Evolutionary conservation across 768 basidiomycete genomes (phyloP).

Genomic region (Infundibulicybe gibba): DNA sequence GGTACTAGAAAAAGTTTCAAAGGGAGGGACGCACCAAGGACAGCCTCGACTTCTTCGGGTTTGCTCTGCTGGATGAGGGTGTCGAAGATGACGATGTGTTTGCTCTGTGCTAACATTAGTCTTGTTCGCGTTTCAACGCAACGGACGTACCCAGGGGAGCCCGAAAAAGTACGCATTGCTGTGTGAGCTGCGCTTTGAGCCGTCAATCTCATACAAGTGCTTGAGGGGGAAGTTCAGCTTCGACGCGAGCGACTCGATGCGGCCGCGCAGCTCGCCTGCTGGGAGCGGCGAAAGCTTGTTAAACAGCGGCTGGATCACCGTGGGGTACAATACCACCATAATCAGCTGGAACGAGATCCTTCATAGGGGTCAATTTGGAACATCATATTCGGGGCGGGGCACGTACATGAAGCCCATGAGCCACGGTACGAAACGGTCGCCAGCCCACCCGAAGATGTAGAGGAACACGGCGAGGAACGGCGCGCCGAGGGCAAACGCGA

Average conservation of each 20-base stretch:
- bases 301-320: constrained; percentile 91
- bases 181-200: constrained; percentile 92
- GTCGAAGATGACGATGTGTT: constrained; percentile 96
- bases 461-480: constrained; percentile 89
- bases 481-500: constrained; percentile 69
- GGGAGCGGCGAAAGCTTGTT: constrained; percentile 92
- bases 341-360: constrained; percentile 81
- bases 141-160: constrained; percentile 74
- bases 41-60: constrained; percentile 93
- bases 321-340: constrained; percentile 82
- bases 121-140: neutral
- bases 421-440: constrained; percentile 89
- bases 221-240: constrained; percentile 92
- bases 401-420: constrained; percentile 89
- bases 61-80: constrained; percentile 91
- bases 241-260: constrained; percentile 74
- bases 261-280: constrained; percentile 68
- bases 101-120: constrained; percentile 48
- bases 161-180: constrained; percentile 99
- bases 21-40: constrained; percentile 50
- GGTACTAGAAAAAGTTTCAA: neutral
- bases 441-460: constrained; percentile 89
- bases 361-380: neutral
- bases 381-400: neutral
- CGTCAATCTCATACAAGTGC: constrained; percentile 95